A percentile compares a stretch with the other conserved stretches of the same genome.
Evolutionary conservation across 768 basidiomycete species (phyloP).

Genomic region (Mycena galopus): DNA sequence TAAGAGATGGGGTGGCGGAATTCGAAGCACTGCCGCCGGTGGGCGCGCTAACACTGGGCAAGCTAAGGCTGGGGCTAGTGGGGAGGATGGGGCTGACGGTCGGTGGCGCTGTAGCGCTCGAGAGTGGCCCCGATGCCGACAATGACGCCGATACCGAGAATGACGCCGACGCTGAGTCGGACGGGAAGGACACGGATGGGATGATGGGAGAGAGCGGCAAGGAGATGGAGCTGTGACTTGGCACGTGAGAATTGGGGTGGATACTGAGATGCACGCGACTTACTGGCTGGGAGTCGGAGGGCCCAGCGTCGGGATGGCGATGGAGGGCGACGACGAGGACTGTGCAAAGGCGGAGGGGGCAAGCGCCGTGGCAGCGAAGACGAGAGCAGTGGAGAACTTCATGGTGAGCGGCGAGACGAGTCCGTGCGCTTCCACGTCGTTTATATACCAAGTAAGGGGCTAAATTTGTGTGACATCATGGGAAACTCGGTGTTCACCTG

Average conservation of each 20-base stretch:
- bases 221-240: slow-evolving; percentile 10
- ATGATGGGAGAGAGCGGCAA: slow-evolving; percentile 9
- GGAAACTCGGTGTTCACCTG: too few species aligned
- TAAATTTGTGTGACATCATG: too few species aligned
- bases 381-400: slow-evolving; percentile 12
- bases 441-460: too few species aligned
- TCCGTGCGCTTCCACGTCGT: too few species aligned
- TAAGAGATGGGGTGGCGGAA: neutral
- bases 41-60: neutral
- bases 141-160: neutral
- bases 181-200: neutral
- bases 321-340: slow-evolving; percentile 4
- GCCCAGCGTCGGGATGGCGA: neutral
- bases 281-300: slow-evolving; percentile 17
- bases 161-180: neutral
- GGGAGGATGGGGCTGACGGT: neutral
- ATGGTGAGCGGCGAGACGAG: neutral
- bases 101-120: slow-evolving; percentile 16
- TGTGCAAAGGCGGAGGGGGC: neutral
- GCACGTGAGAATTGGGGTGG: neutral
- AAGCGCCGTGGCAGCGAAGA: neutral
- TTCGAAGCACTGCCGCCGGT: neutral
- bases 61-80: neutral
- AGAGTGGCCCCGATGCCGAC: neutral
- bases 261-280: neutral